phyloP scores from a whole-genome alignment of 1,139 yeast species.

The Yamadazyma kanchanaburiensis region DNA sequence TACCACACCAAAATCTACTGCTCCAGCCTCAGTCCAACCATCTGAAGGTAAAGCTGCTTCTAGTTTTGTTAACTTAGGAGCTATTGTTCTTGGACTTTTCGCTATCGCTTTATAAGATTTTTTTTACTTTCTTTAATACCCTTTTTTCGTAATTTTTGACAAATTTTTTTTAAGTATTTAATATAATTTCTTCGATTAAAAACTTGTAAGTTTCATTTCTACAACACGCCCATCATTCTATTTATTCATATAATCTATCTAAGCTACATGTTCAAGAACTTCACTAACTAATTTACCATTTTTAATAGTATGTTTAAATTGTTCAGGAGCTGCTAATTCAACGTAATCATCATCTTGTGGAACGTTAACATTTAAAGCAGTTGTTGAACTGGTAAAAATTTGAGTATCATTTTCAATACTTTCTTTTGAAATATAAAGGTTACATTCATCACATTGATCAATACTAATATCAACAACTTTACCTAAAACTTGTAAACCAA shows the following conservation, averaged over 20 bases:
- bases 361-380: conserved; percentile 79
- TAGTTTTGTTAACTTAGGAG: neutral
- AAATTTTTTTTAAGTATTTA: no score
- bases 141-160: neutral
- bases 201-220: no score
- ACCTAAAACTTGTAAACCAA: conserved; percentile 83
- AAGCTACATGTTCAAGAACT: conserved; percentile 49
- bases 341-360: conserved; percentile 63
- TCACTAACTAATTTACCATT: conserved; percentile 40
- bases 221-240: no score
- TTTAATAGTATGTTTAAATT: conserved; percentile 60
- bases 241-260: no score
- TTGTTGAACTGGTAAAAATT: conserved; percentile 77
- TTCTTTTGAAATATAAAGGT: conserved; percentile 69
- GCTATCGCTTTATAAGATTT: neutral
- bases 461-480: conserved; percentile 76
- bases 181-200: no score
- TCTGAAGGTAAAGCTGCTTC: no score
- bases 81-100: neutral
- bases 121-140: conserved; percentile 1
- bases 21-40: no score
- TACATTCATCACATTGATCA: conserved; percentile 88
- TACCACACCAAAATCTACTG: no score
- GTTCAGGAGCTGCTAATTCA: conserved; percentile 86
- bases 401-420: conserved; percentile 62